Base-by-base conservation (phyloP, 192 early-diverging fungal genomes). In the Spizellomyces sp. region DNA sequence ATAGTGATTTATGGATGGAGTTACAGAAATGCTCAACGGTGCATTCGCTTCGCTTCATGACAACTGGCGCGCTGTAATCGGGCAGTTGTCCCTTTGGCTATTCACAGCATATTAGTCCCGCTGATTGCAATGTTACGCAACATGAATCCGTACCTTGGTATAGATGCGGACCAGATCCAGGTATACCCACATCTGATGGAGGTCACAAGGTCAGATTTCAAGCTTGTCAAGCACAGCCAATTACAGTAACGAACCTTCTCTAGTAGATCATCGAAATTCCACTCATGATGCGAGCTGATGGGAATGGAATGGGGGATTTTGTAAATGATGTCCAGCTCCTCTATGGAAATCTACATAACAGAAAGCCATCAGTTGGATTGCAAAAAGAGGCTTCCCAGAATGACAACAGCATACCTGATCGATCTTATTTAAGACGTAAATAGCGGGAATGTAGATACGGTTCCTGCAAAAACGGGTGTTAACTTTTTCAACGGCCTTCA, bases 351-450 rank as follows among this genome's bases (percentile, higher is more conserved):
- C 67, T 69, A 60, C 15, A 9, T 12, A 55, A 58, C n/a, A n/a
- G n/a, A 14, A 12, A 60, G 22, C 9, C 58, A 60, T 27, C 9
- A 12, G 58, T 19, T 60, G 22, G 8, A 60, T 27, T 8, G 9
- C 58, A 9, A 12, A 17, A 8, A 12, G n/a, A 9, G 9, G 22
- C n/a, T 8, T 12, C 8, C 9, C 9, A 12, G 9, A 12, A 60
- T 9, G 22, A 8, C 22, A 12, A 12, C 19, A 19, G 12, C 22
- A 12, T 60, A 60, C 54, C 80, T 95, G 93, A 80, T 95, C 93
- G 75, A 99, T 98, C 85, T 99, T 99, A 91, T 99, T 99, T 58
- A 99, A 83, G 17, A 99, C 96, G 69, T 99, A 99, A 47, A 98
- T 81, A 64, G 87, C 87, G 9, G 97, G 97, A 56, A 99, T 93